phyloP scores from a whole-genome alignment of 2,329 filamentous ascomycete genomes.

The Ophiostoma pallidulum region DNA sequence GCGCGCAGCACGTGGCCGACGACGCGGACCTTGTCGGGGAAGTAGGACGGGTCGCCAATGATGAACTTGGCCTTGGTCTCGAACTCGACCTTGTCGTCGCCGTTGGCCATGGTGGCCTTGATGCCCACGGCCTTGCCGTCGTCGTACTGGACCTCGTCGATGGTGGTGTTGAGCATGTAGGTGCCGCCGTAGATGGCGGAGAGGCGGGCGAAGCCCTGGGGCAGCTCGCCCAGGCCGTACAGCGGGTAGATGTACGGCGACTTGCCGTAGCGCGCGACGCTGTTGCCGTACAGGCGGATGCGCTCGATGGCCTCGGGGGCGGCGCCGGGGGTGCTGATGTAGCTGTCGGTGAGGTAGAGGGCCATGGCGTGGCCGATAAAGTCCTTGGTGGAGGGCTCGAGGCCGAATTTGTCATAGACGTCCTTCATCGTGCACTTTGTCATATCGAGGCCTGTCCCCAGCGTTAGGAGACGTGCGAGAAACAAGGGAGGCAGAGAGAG shows the following conservation, averaged over 20 bases:
- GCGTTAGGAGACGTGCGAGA: no score
- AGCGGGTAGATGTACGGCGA: slow-evolving; percentile 99
- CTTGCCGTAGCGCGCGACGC: slow-evolving; percentile 94
- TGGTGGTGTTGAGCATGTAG: slow-evolving; percentile 96
- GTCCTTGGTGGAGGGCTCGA: slow-evolving; percentile 81
- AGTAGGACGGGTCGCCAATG: slow-evolving; percentile 93
- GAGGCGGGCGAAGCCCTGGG: slow-evolving; percentile 92
- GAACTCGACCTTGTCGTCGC: slow-evolving; percentile 81
- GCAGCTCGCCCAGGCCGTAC: slow-evolving; percentile 93
- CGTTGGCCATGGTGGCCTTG: slow-evolving; percentile 91
- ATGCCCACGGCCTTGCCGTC: slow-evolving; percentile 83
- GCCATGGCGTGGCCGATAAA: slow-evolving; percentile 99
- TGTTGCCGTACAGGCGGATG: slow-evolving; percentile 94
- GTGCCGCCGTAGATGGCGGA: slow-evolving; percentile 98
- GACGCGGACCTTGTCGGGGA: slow-evolving; percentile 78
- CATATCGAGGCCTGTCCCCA: slow-evolving; percentile 62
- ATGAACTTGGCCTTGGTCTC: slow-evolving; percentile 95
- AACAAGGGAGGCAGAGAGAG: background rate
- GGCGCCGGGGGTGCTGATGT: slow-evolving; percentile 62
- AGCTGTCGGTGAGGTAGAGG: slow-evolving; percentile 82
- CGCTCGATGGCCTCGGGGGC: slow-evolving; percentile 82
- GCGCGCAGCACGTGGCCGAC: slow-evolving; percentile 88
- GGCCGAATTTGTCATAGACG: slow-evolving; percentile 96
- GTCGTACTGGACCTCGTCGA: slow-evolving; percentile 85
- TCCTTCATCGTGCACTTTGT: slow-evolving; percentile 83